Evolutionary conservation across 1,139 yeast species (phyloP).

Genomic region (Pneumocystis sp.): DNA sequence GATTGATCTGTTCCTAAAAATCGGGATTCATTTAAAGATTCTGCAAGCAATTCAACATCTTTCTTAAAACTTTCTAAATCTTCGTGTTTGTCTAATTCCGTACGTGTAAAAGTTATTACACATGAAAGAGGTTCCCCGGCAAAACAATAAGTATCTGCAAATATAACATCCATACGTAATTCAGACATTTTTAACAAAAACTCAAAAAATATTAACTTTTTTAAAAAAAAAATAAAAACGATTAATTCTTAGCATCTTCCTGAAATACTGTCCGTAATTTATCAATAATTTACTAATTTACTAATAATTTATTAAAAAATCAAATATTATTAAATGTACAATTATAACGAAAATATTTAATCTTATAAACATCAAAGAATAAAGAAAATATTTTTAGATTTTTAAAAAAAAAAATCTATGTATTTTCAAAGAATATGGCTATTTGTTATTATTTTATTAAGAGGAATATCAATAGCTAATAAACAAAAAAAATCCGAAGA

Average conservation of each 20-base stretch:
- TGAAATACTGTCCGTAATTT: too few relatives aligned
- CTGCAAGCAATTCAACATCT: too few relatives aligned
- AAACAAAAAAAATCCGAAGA: background rate
- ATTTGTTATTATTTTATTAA: background rate
- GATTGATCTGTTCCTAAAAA: background rate
- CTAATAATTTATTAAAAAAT: too few relatives aligned
- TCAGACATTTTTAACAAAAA: slow-evolving; percentile 11
- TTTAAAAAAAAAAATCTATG: background rate
- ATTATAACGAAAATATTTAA: too few relatives aligned
- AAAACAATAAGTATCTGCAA: slow-evolving; percentile 8
- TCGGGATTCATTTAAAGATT: background rate
- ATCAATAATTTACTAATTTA: too few relatives aligned
- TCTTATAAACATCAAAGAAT: background rate
- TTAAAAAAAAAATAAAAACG: background rate
- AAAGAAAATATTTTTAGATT: background rate
- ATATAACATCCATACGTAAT: slow-evolving; percentile 11
- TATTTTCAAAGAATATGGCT: background rate
- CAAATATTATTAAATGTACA: too few relatives aligned
- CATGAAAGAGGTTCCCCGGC: slow-evolving; percentile 16
- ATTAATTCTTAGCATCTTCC: too few relatives aligned
- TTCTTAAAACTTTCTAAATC: background rate
- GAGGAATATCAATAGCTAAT: background rate
- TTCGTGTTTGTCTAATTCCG: background rate
- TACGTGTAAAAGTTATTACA: slow-evolving; percentile 23
- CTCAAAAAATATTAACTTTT: too few relatives aligned